These are phyloP conservation scores for Debaryomyces coudertii DNA, from an alignment of 1,139 yeast genomes.

Conservation along the genomic window DNA sequence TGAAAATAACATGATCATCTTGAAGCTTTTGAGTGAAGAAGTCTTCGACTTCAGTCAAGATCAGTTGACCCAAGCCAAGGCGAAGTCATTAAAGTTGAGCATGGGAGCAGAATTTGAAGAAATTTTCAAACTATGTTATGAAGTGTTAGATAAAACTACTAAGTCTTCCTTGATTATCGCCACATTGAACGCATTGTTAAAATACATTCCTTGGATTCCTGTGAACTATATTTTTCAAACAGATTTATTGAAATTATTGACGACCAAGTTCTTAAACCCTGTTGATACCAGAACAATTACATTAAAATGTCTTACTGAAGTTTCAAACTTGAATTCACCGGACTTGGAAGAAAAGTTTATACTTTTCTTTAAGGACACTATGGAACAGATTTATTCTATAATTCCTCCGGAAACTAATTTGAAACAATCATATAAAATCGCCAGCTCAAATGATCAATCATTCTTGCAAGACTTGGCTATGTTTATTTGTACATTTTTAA, in stretches of 20 bases:
- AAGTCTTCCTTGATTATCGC: slow-evolving; percentile 83
- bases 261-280: slow-evolving; percentile 76
- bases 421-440: slow-evolving; percentile 70
- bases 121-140: slow-evolving; percentile 89
- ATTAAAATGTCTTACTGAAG: slow-evolving; percentile 90
- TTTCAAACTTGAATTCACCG: slow-evolving; percentile 64
- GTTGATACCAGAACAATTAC: slow-evolving; percentile 82
- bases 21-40: slow-evolving; percentile 89
- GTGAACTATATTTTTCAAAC: slow-evolving; percentile 88
- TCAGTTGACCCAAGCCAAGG: slow-evolving; percentile 95
- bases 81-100: slow-evolving; percentile 75
- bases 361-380: slow-evolving; percentile 68
- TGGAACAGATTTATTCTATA: slow-evolving; percentile 70
- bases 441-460: slow-evolving; percentile 85
- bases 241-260: slow-evolving; percentile 68
- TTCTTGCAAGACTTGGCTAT: slow-evolving; percentile 94
- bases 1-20: slow-evolving; percentile 94
- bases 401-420: slow-evolving; percentile 79
- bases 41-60: slow-evolving; percentile 94
- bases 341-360: slow-evolving; percentile 72
- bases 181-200: slow-evolving; percentile 79
- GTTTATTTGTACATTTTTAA: slow-evolving; percentile 83
- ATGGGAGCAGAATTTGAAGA: slow-evolving; percentile 92
- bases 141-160: slow-evolving; percentile 85
- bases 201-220: slow-evolving; percentile 95